These are phyloP conservation scores for Ulmus americana DNA, from an alignment of 331 rosid species.

Conservation along the genomic window DNA sequence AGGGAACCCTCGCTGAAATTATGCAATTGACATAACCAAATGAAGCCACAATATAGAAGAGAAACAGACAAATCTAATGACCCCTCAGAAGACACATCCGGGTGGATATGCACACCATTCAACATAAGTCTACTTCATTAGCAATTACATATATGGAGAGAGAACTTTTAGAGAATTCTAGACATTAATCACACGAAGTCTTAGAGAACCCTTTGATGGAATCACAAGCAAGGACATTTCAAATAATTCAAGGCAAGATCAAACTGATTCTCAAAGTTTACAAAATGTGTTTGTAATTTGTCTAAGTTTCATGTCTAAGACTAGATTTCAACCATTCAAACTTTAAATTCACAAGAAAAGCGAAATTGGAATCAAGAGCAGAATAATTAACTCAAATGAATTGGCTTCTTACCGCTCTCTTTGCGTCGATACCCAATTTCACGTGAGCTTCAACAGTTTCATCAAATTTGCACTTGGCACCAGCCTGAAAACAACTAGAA, in stretches of 20 bases:
- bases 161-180: neutral
- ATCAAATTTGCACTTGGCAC: slow-evolving; percentile 59
- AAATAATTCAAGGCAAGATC: neutral
- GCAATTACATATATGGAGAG: slow-evolving; percentile 1
- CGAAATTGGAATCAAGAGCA: neutral
- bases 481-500: slow-evolving; percentile 57
- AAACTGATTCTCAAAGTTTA: neutral
- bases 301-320: neutral
- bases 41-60: neutral
- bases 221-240: neutral
- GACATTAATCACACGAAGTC: neutral
- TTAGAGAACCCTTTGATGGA: neutral
- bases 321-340: neutral
- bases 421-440: slow-evolving; percentile 71
- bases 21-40: slow-evolving; percentile 2
- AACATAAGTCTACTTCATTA: neutral
- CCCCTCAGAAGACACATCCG: neutral
- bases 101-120: neutral
- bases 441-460: slow-evolving; percentile 93
- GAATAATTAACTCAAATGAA: slow-evolving; percentile 16
- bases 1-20: neutral
- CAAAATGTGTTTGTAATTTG: neutral
- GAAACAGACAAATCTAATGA: neutral
- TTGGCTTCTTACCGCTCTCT: slow-evolving; percentile 57
- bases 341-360: neutral